Percentiles rank a stretch among this genome's conserved stretches.
phyloP scores from a whole-genome alignment of 2,329 filamentous ascomycete species.

The Alternaria sp. region DNA sequence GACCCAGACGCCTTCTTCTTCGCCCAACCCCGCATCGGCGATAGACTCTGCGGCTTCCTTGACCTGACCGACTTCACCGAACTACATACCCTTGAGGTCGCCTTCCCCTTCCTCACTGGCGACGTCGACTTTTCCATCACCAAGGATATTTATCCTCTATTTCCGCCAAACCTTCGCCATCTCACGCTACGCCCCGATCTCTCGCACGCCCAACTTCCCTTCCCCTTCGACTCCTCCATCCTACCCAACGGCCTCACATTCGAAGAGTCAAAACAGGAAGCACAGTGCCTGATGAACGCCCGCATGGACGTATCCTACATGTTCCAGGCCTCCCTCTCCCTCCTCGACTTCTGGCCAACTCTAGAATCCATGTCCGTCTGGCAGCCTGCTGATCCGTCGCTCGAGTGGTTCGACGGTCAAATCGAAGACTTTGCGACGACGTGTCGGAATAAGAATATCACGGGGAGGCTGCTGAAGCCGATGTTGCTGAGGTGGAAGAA shows the following conservation, averaged over 20 bases:
- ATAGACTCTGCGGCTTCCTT: slow-evolving; percentile 26
- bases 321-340: slow-evolving; percentile 23
- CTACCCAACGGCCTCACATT: slow-evolving; percentile 21
- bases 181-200: slow-evolving; percentile 34
- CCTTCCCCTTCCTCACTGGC: slow-evolving; percentile 34
- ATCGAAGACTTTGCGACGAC: slow-evolving; percentile 30
- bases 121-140: slow-evolving; percentile 30
- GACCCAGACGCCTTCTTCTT: slow-evolving; percentile 23
- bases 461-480: slow-evolving; percentile 26
- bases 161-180: slow-evolving; percentile 33
- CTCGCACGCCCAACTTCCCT: slow-evolving; percentile 31
- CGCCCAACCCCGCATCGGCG: slow-evolving; percentile 26
- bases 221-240: slow-evolving; percentile 25
- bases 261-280: slow-evolving; percentile 23
- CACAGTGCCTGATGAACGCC: slow-evolving; percentile 18
- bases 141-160: slow-evolving; percentile 23
- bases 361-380: slow-evolving; percentile 33
- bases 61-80: slow-evolving; percentile 27
- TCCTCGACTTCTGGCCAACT: slow-evolving; percentile 25
- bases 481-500: slow-evolving; percentile 33
- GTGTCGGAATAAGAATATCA: slow-evolving; percentile 33
- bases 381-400: slow-evolving; percentile 34
- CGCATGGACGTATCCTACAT: slow-evolving; percentile 37
- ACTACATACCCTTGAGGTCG: slow-evolving; percentile 35
- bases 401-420: slow-evolving; percentile 32